Evolutionary conservation across 257 asterid genomes (phyloP).

Genomic region (Nicotiana undulata): DNA sequence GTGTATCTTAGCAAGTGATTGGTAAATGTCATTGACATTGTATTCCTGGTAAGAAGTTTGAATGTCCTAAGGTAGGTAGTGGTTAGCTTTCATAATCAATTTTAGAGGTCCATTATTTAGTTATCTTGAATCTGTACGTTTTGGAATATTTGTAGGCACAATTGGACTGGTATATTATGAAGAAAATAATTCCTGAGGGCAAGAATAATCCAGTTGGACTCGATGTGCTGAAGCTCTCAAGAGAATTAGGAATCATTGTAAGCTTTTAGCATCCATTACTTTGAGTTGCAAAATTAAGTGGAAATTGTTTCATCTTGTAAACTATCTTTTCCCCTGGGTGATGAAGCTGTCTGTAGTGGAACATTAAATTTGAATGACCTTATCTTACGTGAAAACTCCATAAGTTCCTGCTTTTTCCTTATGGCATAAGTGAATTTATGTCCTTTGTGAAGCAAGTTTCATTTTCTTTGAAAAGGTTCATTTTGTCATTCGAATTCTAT

Average conservation of each 20-base stretch:
- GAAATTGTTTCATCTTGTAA: not conserved
- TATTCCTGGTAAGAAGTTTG: not conserved
- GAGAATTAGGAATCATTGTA: not conserved
- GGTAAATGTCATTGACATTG: not conserved
- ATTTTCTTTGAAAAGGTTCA: not conserved
- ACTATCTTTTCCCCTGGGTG: not conserved
- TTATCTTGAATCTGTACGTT: not conserved
- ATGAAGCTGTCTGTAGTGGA: not conserved
- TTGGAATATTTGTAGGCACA: not conserved
- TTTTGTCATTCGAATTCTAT: not conserved
- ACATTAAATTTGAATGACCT: not conserved
- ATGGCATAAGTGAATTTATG: not conserved
- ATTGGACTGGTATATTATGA: not conserved
- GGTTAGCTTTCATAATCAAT: not conserved
- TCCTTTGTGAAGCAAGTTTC: not conserved
- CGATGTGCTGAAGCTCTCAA: not conserved
- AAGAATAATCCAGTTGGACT: not conserved
- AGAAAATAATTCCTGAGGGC: not conserved
- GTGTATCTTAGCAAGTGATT: not conserved
- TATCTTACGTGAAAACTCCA: not conserved
- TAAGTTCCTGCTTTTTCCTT: not conserved
- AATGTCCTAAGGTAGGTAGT: not conserved
- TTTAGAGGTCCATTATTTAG: not conserved
- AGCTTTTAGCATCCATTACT: not conserved
- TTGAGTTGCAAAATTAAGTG: not conserved